Base-by-base conservation (phyloP, 2,329 filamentous ascomycete genomes). In the Periconia macrospinosa region DNA sequence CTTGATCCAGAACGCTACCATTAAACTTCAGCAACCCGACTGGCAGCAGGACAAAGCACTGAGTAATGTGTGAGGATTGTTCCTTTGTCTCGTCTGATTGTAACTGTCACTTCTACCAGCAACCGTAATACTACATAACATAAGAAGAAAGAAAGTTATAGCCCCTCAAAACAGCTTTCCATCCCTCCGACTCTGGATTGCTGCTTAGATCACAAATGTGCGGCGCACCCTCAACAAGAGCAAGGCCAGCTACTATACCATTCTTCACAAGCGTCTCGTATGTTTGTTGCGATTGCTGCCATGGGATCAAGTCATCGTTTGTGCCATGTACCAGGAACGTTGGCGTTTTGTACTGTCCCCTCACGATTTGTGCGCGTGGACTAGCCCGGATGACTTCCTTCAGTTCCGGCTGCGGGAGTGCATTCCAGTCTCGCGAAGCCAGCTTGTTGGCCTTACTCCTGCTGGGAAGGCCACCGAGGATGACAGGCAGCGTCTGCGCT, bases 401-500 rank as follows among this genome's bases (percentile, higher is more conserved):
- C 33, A 20, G 23, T 17, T 40, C 10, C 44, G 18, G 27, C n/a
- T 37, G 45, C 3, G 33, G 45, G n/a, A 47, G 33, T 6, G 7
- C 15, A 11, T 27, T 49, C 18, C 35, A 41, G 17, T 49, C 10
- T 13, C 9, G n/a, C 33, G n/a, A 3, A 8, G 17, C 11, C 30
- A 19, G 27, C 11, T 37, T 33, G 17, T 30, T 48, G 18, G 23
- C 23, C 27, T 23, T 44, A 6, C 11, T 10, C 42, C 20, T 46
- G 23, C 10, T 49, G n/a, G 57, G 49, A 3, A 63, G 40, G 6
- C 60, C 60, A 42, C 59, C 52, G n/a, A 76, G 49, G 1, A 79
- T 54, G 1, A 78, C 58, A 1, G 68, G 75, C 0, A 80, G 58
- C 0, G 66, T 68, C 41, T 73, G 71, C 0, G 63, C 76, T 19